Percentiles rank a stretch among this genome's conserved stretches.
These are phyloP conservation scores for Termitomyces sp. DNA, from an alignment of 768 basidiomycete species.

Conservation along the genomic window DNA sequence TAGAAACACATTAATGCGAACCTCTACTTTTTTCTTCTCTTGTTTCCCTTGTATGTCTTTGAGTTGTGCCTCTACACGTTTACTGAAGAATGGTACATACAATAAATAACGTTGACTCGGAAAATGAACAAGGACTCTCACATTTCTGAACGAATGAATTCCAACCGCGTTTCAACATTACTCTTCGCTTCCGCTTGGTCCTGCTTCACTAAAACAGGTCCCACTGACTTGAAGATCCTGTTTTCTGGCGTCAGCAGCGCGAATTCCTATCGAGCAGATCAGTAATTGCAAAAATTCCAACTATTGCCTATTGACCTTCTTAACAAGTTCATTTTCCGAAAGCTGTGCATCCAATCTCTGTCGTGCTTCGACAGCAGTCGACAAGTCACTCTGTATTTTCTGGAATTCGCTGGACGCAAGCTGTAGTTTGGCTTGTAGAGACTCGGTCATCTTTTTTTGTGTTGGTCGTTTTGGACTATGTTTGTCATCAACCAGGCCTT, in stretches of 20 bases:
- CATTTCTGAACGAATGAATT: slow-evolving; percentile 89
- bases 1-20: slow-evolving; percentile 26
- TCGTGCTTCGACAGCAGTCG: slow-evolving; percentile 70
- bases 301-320: slow-evolving; percentile 54
- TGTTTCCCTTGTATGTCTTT: slow-evolving; percentile 73
- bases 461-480: neutral
- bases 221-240: slow-evolving; percentile 85
- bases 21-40: slow-evolving; percentile 84
- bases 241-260: slow-evolving; percentile 68
- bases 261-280: slow-evolving; percentile 67
- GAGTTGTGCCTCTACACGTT: slow-evolving; percentile 78
- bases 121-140: slow-evolving; percentile 30
- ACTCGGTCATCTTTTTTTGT: slow-evolving; percentile 19
- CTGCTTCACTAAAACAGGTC: slow-evolving; percentile 87
- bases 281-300: neutral
- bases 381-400: slow-evolving; percentile 73
- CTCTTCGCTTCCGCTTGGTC: slow-evolving; percentile 82
- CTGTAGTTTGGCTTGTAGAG: slow-evolving; percentile 61
- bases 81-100: slow-evolving; percentile 29
- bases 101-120: no score
- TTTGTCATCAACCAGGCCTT: slow-evolving; percentile 5
- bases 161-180: slow-evolving; percentile 87
- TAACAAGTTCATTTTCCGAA: slow-evolving; percentile 88
- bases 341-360: slow-evolving; percentile 89
- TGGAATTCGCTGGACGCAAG: slow-evolving; percentile 72